Evolutionary conservation across 352 stramenopile genomes (phyloP).

Genomic region (Globisporangium echinulatum): DNA sequence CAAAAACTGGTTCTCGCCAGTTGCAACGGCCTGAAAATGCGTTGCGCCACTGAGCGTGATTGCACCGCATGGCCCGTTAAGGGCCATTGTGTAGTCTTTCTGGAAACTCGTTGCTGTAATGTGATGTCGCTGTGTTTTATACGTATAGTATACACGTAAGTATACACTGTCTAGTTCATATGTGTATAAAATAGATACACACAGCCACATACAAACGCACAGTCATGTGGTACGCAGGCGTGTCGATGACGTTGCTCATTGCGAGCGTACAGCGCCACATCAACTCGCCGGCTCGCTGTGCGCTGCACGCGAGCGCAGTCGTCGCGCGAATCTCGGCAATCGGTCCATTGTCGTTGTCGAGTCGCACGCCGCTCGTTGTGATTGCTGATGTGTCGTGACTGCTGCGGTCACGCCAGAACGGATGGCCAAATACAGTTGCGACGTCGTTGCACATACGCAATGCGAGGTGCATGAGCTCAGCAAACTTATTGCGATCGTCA

Average conservation of each 20-base stretch:
- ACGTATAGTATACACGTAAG: no score
- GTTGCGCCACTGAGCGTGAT: no score
- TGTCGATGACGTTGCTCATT: not conserved
- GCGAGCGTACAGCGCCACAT: slow-evolving; percentile 3
- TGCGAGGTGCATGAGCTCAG: not conserved
- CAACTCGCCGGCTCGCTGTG: not conserved
- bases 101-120: slow-evolving; percentile 8
- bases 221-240: no score
- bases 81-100: slow-evolving; percentile 4
- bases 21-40: no score
- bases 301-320: not conserved
- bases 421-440: not conserved
- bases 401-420: not conserved
- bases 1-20: not conserved
- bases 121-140: not conserved
- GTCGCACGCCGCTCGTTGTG: no score
- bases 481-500: not conserved
- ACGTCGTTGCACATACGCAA: not conserved
- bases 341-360: not conserved
- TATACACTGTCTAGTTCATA: no score
- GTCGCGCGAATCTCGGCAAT: slow-evolving; percentile 3
- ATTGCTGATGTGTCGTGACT: no score
- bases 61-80: not conserved
- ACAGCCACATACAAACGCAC: no score
- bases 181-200: no score